Evolutionary conservation across 768 basidiomycete genomes (phyloP), one percentile per base, ranked within the genome.

Genomic region (Phanerodontia chrysosporium): DNA sequence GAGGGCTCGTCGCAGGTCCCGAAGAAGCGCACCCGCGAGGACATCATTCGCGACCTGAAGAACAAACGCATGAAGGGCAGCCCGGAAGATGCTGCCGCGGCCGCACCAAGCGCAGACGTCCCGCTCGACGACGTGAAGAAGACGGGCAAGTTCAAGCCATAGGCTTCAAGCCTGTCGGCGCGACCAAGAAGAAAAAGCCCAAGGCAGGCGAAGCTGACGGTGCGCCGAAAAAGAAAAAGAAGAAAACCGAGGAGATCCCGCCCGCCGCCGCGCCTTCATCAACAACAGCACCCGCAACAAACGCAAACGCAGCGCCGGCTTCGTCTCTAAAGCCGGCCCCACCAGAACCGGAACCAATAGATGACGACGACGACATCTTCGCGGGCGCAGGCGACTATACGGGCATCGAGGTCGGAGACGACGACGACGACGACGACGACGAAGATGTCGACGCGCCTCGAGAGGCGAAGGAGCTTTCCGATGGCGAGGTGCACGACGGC

Each of bases 361-460:
- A 84, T n/a, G 84, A 84, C 21, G 84, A 92, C 54, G 81, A 92
- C 44, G 90, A 96, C 67, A 95, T 97, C 45, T 97, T 97, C 69
- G 89, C 84, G 1, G 94, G 76, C 55, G 90, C 84, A 4, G 93
- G 87, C 9, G 91, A 92, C 51, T 97, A 95, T 67, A 80, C 87
- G 53, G 90, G 90, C 1, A 69, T 89, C 7, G 80, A 83, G 48
- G 63, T 82, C 3, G 81, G 74, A 3, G 84, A 77, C 22, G 82
- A 82, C 51, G 70, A 72, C n/a, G 70, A 69, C 14, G 66, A 67
- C 9, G 66, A 65, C 22, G 42, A 36, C 14, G 49, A 57, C n/a
- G 16, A 22, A 16, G 35, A 24, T 28, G 35, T 49, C n/a, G 16
- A 18, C 44, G 8, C 44, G 52, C 32, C 21, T 5, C 39, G 62